Percentiles rank a stretch among this genome's conserved stretches.
Conservation (phyloP, 768 basidiomycete species). For the Mycena olivaceomarginata region DNA sequence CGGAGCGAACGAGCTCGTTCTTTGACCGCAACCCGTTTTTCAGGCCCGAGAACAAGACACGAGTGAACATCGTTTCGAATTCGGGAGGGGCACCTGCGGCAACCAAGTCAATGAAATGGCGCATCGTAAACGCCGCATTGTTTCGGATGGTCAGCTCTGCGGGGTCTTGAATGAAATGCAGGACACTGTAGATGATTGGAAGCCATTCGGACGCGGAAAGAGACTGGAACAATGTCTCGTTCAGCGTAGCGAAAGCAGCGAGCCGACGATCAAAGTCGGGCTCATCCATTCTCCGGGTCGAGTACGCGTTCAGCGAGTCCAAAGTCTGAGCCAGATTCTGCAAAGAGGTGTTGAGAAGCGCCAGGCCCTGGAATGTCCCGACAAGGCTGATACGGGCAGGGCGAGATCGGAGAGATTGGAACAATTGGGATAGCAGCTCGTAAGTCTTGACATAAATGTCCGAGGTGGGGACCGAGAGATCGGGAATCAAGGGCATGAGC, state of each 20-base stretch:
- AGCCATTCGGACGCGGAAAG: conserved; percentile 82
- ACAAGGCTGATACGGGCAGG: conserved; percentile 83
- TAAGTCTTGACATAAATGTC: conserved; percentile 71
- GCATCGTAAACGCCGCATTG: conserved; percentile 85
- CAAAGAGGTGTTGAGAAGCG: conserved; percentile 68
- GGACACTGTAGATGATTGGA: conserved; percentile 87
- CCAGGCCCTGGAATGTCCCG: conserved; percentile 73
- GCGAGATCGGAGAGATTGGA: conserved; percentile 85
- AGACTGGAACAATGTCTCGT: conserved; percentile 74
- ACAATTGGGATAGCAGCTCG: conserved; percentile 82
- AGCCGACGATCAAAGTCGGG: conserved; percentile 95
- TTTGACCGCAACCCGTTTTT: conserved; percentile 88
- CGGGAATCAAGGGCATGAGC: conserved; percentile 81
- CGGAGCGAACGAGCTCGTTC: conserved; percentile 90
- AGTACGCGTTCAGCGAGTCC: conserved; percentile 89
- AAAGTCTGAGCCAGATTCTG: conserved; percentile 71
- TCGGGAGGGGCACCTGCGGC: conserved; percentile 63
- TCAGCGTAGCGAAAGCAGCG: conserved; percentile 82
- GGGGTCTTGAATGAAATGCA: conserved; percentile 92
- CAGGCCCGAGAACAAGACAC: conserved; percentile 83
- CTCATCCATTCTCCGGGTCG: conserved; percentile 88
- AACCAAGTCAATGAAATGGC: conserved; percentile 84
- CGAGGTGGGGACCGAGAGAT: conserved; percentile 68
- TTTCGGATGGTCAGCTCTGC: conserved; percentile 91
- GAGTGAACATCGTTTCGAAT: conserved; percentile 74